Evolutionary conservation across 2,329 filamentous ascomycete genomes (phyloP).

Genomic region (Monilinia laxa): DNA sequence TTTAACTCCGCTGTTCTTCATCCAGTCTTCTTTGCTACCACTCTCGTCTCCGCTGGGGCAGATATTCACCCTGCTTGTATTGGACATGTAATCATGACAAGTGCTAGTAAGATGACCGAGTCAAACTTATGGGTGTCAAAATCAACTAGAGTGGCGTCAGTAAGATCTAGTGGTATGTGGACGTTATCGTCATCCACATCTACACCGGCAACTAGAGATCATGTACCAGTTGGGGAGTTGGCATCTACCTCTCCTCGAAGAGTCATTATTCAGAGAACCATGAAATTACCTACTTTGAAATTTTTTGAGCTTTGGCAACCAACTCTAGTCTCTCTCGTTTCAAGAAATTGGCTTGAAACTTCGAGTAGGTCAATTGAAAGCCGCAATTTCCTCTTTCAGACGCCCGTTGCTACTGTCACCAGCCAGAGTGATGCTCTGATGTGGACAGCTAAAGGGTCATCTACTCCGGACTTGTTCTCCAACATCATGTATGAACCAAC

Average conservation of each 20-base stretch:
- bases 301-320: constrained; percentile 16
- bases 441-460: not conserved
- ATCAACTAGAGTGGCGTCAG: not conserved
- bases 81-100: constrained; percentile 21
- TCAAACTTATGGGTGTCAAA: constrained; percentile 1
- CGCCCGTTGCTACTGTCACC: not conserved
- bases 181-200: not conserved
- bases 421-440: not conserved
- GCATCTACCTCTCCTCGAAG: not conserved
- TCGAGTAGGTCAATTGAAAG: not conserved
- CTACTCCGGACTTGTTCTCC: constrained; percentile 5
- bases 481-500: not conserved
- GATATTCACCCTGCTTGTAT: constrained; percentile 28
- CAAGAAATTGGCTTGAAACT: constrained; percentile 15
- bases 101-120: not conserved
- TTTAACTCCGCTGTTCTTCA: constrained; percentile 25
- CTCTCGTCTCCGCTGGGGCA: constrained; percentile 6
- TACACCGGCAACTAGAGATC: not conserved
- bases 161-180: not conserved
- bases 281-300: not conserved
- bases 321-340: no score
- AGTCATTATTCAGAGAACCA: not conserved
- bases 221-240: not conserved
- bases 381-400: not conserved
- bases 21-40: constrained; percentile 27